Percentiles rank a stretch among this genome's conserved stretches.
Conservation (phyloP, 2,329 filamentous ascomycete species). For the Diplocarpon rosae region DNA sequence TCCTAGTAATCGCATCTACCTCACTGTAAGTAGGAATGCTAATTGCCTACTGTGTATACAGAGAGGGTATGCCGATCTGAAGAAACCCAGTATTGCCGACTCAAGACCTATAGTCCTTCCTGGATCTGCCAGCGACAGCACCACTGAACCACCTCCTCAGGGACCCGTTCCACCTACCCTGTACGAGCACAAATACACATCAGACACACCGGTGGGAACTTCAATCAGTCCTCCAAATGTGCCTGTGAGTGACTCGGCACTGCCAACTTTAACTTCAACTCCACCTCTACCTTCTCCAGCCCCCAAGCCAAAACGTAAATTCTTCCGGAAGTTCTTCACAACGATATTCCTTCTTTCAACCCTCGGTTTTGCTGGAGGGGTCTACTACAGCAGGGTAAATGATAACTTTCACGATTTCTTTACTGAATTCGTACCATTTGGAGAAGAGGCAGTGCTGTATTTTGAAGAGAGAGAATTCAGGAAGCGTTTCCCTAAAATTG, state of each 20-base stretch:
- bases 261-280: constrained; percentile 26
- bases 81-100: constrained; percentile 38
- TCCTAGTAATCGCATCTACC: constrained; percentile 5
- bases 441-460: constrained; percentile 88
- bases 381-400: constrained; percentile 85
- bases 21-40: constrained; percentile 13
- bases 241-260: constrained; percentile 34
- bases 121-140: constrained; percentile 31
- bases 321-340: constrained; percentile 65
- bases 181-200: constrained; percentile 5
- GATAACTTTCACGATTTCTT: constrained; percentile 99
- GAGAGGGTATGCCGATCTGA: constrained; percentile 47
- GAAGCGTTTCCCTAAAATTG: constrained; percentile 60
- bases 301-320: constrained; percentile 46
- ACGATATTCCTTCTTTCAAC: constrained; percentile 66
- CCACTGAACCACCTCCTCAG: constrained; percentile 30
- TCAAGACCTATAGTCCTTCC: constrained; percentile 42
- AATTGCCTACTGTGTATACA: constrained; percentile 25
- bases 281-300: constrained; percentile 30
- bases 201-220: constrained; percentile 29
- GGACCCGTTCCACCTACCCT: constrained; percentile 17
- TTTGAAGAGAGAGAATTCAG: constrained; percentile 92
- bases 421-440: constrained; percentile 90
- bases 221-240: constrained; percentile 38
- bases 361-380: constrained; percentile 73